phyloP scores from a whole-genome alignment of 768 basidiomycete genomes.

The Boletus rufocinnamomeus region DNA sequence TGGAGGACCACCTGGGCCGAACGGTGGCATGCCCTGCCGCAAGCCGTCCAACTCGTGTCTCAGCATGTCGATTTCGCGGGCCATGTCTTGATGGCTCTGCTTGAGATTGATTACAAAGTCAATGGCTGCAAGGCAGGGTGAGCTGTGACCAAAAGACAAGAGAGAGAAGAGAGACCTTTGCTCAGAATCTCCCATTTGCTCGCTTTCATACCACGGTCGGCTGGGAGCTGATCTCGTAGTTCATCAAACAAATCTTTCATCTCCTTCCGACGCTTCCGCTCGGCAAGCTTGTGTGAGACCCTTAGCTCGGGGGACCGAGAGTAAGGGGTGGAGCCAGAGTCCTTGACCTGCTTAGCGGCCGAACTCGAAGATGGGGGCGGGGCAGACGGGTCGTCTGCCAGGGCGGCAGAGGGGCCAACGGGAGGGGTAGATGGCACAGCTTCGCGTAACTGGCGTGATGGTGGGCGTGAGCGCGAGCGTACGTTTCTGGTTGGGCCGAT shows the following conservation, averaged over 20 bases:
- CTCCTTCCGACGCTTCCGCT: conserved; percentile 95
- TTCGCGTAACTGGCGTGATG: conserved; percentile 59
- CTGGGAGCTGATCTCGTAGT: conserved; percentile 87
- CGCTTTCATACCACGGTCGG: conserved; percentile 91
- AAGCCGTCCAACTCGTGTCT: conserved; percentile 69
- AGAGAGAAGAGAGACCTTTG: conserved; percentile 63
- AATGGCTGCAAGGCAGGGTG: conserved; percentile 56
- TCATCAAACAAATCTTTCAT: conserved; percentile 99
- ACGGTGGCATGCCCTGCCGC: conserved; percentile 60
- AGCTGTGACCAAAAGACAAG: not conserved
- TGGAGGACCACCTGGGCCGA: conserved; percentile 50
- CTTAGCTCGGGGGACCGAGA: conserved; percentile 94
- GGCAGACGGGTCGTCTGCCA: conserved; percentile 44
- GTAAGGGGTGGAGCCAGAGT: conserved; percentile 73
- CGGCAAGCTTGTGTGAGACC: conserved; percentile 95
- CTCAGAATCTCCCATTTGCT: conserved; percentile 99
- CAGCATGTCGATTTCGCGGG: conserved; percentile 74
- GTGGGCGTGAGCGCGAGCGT: conserved; percentile 70
- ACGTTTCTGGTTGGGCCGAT: conserved; percentile 52
- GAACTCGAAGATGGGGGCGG: conserved; percentile 39
- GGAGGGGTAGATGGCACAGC: conserved; percentile 42
- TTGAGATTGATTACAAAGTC: conserved; percentile 85
- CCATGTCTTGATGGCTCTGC: conserved; percentile 73
- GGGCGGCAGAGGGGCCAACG: conserved; percentile 38
- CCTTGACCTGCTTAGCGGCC: conserved; percentile 44